Conservation (phyloP, 1,284 basidiomycete genomes). For the Melampsora larici-populina region DNA sequence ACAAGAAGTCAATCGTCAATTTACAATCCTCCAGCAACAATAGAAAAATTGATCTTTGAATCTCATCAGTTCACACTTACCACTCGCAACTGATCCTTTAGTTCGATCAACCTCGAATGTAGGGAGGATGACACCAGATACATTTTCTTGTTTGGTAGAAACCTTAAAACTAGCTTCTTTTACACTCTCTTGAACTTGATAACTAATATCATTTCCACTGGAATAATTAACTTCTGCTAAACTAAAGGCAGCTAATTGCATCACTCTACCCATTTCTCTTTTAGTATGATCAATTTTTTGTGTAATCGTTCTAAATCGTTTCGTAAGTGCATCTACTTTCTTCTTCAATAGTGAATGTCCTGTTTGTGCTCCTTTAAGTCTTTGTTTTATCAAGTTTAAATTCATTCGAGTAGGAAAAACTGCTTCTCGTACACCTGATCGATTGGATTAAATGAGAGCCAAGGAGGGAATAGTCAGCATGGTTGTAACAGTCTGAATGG, state of each 20-base stretch:
- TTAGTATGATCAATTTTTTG: slow-evolving; percentile 79
- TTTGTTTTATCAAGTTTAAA: slow-evolving; percentile 84
- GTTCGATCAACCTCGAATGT: slow-evolving; percentile 82
- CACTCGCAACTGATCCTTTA: slow-evolving; percentile 63
- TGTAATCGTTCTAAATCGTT: slow-evolving; percentile 65
- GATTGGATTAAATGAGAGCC: neutral
- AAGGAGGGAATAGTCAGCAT: too few species aligned
- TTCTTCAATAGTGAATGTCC: slow-evolving; percentile 95
- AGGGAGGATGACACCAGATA: slow-evolving; percentile 94
- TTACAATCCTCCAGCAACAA: neutral
- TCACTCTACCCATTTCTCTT: slow-evolving; percentile 96
- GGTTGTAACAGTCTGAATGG: too few species aligned
- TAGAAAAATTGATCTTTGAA: neutral
- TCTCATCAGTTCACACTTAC: slow-evolving; percentile 5
- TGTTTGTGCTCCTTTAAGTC: slow-evolving; percentile 84
- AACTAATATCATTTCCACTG: slow-evolving; percentile 87
- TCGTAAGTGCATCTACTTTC: slow-evolving; percentile 93
- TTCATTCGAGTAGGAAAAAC: slow-evolving; percentile 54
- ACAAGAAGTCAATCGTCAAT: slow-evolving; percentile 1
- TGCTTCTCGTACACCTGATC: slow-evolving; percentile 29
- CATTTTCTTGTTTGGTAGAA: slow-evolving; percentile 94
- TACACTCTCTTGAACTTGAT: slow-evolving; percentile 75
- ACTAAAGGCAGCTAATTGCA: slow-evolving; percentile 97
- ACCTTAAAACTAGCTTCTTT: slow-evolving; percentile 81
- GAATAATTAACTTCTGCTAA: slow-evolving; percentile 98